Conservation (phyloP, 108 stramenopile species). For the Asterionellopsis glacialis region DNA sequence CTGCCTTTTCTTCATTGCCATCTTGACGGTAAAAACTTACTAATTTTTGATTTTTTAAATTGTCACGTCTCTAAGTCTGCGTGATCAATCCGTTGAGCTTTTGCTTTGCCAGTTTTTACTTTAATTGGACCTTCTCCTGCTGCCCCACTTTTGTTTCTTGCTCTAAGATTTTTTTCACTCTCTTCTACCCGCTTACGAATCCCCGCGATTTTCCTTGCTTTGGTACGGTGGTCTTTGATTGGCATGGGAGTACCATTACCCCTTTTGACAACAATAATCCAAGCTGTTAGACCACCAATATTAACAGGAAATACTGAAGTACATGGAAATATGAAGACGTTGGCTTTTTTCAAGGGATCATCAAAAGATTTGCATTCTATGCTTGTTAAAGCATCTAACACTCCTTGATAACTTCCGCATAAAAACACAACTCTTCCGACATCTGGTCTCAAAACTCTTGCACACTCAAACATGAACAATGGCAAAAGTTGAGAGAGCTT, state of each 20-base stretch:
- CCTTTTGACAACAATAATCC: constrained; percentile 36
- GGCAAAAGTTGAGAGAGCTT: constrained; percentile 40
- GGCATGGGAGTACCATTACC: too few relatives aligned
- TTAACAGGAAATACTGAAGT: constrained; percentile 49
- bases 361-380: too few relatives aligned
- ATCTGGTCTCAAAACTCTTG: constrained; percentile 35
- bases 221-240: too few relatives aligned
- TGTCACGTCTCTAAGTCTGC: too few relatives aligned
- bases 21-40: constrained; percentile 85
- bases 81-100: too few relatives aligned
- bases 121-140: too few relatives aligned
- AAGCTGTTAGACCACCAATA: constrained; percentile 55
- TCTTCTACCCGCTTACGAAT: too few relatives aligned
- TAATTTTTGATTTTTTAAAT: constrained; percentile 78
- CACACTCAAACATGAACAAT: constrained; percentile 41
- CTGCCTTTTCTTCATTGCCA: constrained; percentile 82
- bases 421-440: constrained; percentile 42
- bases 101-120: too few relatives aligned
- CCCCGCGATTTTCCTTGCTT: too few relatives aligned
- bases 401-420: constrained; percentile 25
- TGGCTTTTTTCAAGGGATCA: constrained; percentile 10
- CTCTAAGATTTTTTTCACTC: too few relatives aligned
- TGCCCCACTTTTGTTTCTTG: too few relatives aligned
- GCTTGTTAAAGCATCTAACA: constrained; percentile 16
- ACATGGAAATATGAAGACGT: background rate